Conservation (phyloP, 257 asterid genomes). For the Solanum bukasovii region DNA sequence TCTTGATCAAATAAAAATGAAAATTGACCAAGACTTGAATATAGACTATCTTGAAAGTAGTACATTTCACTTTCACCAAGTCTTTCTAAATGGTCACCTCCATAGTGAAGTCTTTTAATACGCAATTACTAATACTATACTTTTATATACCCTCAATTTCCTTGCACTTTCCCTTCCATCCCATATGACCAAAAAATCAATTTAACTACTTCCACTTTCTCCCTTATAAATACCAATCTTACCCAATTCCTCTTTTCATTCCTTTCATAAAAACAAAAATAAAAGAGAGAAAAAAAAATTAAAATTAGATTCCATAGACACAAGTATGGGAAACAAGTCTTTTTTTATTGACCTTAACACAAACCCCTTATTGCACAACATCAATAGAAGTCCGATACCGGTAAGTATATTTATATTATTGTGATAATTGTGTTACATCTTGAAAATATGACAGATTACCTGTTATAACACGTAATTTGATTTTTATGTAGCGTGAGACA, state of each 20-base stretch:
- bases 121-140: background rate
- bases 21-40: background rate
- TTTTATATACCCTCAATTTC: background rate
- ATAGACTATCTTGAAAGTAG: background rate
- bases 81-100: background rate
- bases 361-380: background rate
- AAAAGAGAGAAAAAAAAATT: background rate
- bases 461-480: background rate
- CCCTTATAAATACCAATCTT: background rate
- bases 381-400: background rate
- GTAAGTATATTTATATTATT: background rate
- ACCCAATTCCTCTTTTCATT: background rate
- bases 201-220: background rate
- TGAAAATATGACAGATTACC: background rate
- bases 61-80: background rate
- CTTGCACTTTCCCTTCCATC: background rate
- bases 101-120: background rate
- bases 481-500: conserved; percentile 18
- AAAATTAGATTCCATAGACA: background rate
- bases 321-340: background rate
- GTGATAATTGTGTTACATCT: background rate
- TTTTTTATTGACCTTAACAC: conserved; percentile 23
- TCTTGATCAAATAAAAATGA: background rate
- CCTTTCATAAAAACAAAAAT: background rate
- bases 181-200: background rate